Evolutionary conservation across 2,329 filamentous ascomycete genomes (phyloP).

Genomic region (Botrytis cinerea): DNA sequence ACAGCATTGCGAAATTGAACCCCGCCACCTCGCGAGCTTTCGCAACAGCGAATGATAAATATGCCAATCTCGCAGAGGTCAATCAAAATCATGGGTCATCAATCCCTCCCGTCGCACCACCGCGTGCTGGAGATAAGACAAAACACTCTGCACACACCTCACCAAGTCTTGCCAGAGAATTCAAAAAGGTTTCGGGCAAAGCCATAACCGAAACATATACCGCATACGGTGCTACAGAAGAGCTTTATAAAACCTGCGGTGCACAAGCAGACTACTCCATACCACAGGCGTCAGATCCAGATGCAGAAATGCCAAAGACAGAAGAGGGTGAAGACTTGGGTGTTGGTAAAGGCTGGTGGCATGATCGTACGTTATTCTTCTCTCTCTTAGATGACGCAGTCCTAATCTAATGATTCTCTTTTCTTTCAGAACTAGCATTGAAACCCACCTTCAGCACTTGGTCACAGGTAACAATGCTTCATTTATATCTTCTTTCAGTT

Average conservation of each 20-base stretch:
- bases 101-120: constrained; percentile 30
- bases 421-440: constrained; percentile 68
- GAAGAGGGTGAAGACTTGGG: constrained; percentile 83
- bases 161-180: constrained; percentile 24
- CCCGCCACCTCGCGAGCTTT: constrained; percentile 30
- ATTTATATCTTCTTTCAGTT: constrained; percentile 89
- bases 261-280: constrained; percentile 37
- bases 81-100: constrained; percentile 31
- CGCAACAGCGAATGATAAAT: constrained; percentile 35
- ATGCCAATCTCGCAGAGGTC: constrained; percentile 31
- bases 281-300: constrained; percentile 45
- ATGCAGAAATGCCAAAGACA: constrained; percentile 68
- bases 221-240: constrained; percentile 76
- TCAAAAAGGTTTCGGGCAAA: constrained; percentile 28
- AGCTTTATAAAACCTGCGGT: constrained; percentile 50
- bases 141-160: constrained; percentile 19
- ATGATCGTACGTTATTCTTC: constrained; percentile 61
- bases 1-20: constrained; percentile 7
- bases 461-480: constrained; percentile 94
- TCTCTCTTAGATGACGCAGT: background rate
- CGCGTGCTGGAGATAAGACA: constrained; percentile 20
- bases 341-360: constrained; percentile 75
- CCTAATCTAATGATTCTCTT: constrained; percentile 18
- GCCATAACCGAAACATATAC: constrained; percentile 66
- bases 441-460: constrained; percentile 90